Percentiles rank a stretch among this genome's conserved stretches.
Conservation (phyloP, 139 green algal species). For the Closterium sp. region DNA sequence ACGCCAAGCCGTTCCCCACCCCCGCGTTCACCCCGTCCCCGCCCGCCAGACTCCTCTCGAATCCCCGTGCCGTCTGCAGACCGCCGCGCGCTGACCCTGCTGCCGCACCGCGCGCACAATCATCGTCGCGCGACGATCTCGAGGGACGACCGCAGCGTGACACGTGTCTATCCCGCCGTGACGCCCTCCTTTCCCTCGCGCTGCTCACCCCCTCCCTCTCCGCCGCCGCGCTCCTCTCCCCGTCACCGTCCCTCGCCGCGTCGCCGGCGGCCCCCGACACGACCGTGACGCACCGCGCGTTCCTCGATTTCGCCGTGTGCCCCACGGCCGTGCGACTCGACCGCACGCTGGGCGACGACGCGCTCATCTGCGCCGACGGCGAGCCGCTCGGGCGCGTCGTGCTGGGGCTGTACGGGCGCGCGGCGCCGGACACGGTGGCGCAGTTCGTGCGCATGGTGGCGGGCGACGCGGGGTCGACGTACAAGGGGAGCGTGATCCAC, state of each 20-base stretch:
- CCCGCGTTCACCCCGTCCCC: background rate
- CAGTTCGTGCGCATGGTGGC: conserved; percentile 56
- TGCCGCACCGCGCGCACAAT: background rate
- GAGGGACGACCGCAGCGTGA: background rate
- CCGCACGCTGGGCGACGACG: conserved; percentile 38
- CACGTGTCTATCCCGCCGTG: background rate
- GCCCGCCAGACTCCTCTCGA: background rate
- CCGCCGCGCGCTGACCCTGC: background rate
- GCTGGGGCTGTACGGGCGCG: conserved; percentile 55
- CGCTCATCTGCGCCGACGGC: conserved; percentile 42
- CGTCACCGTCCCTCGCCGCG: background rate
- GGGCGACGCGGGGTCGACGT: conserved; percentile 36
- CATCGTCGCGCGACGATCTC: background rate
- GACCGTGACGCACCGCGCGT: conserved; percentile 39
- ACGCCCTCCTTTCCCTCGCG: background rate
- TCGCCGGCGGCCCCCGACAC: background rate
- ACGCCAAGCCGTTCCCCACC: background rate
- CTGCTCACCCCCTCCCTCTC: background rate
- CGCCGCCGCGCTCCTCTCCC: background rate
- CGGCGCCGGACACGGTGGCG: conserved; percentile 49
- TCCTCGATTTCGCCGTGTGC: conserved; percentile 46
- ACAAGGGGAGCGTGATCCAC: conserved; percentile 50
- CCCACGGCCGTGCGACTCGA: conserved; percentile 34
- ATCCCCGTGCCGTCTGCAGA: background rate
- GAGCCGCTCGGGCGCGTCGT: conserved; percentile 53